A percentile compares a stretch with the other conserved stretches of the same genome.
phyloP scores from a whole-genome alignment of 345 rosid genomes.

The Hibiscus mutabilis region DNA sequence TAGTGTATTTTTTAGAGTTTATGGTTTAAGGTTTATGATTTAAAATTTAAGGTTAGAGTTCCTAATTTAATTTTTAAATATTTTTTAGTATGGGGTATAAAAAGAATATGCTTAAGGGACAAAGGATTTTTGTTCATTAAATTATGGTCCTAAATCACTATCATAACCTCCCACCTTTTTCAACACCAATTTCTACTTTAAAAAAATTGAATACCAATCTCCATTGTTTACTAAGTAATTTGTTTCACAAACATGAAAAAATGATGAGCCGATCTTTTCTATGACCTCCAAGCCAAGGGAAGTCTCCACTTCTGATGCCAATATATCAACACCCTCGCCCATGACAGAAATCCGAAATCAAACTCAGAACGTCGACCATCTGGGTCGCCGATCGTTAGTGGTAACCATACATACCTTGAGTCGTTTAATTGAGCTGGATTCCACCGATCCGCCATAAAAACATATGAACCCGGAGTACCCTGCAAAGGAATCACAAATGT shows the following conservation, averaged over 20 bases:
- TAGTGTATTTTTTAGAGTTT: too few relatives aligned
- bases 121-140: too few relatives aligned
- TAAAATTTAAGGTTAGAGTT: too few relatives aligned
- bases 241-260: background rate
- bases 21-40: too few relatives aligned
- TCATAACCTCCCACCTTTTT: background rate
- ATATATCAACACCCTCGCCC: slow-evolving; percentile 87
- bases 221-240: too few relatives aligned
- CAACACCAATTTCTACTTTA: background rate
- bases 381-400: slow-evolving; percentile 59
- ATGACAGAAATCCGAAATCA: slow-evolving; percentile 62
- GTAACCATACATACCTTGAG: slow-evolving; percentile 81
- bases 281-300: slow-evolving; percentile 37
- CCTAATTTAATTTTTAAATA: too few relatives aligned
- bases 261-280: slow-evolving; percentile 14
- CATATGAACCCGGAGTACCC: slow-evolving; percentile 55
- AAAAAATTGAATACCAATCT: too few relatives aligned
- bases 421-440: slow-evolving; percentile 83
- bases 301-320: slow-evolving; percentile 93
- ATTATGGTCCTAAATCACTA: slow-evolving; percentile 1
- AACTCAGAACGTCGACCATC: slow-evolving; percentile 68
- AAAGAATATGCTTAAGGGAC: too few relatives aligned
- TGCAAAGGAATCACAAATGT: slow-evolving; percentile 72
- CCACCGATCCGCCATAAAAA: slow-evolving; percentile 96
- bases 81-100: too few relatives aligned